Conservation (phyloP, 106 monocot genomes). For the Dendrobium huoshanense region DNA sequence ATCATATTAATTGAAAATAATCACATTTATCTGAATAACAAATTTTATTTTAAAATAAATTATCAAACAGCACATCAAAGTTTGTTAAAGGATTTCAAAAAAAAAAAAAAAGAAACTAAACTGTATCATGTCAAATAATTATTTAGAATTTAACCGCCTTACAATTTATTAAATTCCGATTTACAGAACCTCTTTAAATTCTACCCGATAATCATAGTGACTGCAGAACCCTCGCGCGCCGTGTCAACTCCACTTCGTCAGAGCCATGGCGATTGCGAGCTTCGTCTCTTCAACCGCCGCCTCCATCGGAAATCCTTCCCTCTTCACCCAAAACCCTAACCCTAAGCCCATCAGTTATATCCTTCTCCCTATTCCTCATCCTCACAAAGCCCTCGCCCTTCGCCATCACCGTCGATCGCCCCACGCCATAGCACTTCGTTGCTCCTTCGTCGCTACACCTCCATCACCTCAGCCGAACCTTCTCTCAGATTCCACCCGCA, state of each 20-base stretch:
- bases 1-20: too few relatives aligned
- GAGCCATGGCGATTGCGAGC: conserved; percentile 3
- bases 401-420: background rate
- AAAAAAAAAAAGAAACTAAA: too few relatives aligned
- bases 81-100: too few relatives aligned
- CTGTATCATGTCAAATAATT: too few relatives aligned
- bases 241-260: background rate
- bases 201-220: too few relatives aligned
- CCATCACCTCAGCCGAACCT: conserved; percentile 3
- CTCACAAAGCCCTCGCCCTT: background rate
- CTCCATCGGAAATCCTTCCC: background rate
- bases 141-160: too few relatives aligned
- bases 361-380: background rate
- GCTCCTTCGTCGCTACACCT: background rate
- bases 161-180: too few relatives aligned
- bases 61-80: too few relatives aligned
- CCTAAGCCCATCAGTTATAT: background rate
- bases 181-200: too few relatives aligned
- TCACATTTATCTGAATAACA: too few relatives aligned
- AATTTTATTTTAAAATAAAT: too few relatives aligned
- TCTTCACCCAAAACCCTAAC: conserved; percentile 11
- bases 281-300: background rate
- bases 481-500: conserved; percentile 17
- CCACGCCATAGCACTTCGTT: background rate
- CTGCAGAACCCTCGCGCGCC: too few relatives aligned